Base-by-base conservation (phyloP, 768 basidiomycete species). In the Russula griseocarnosa region DNA sequence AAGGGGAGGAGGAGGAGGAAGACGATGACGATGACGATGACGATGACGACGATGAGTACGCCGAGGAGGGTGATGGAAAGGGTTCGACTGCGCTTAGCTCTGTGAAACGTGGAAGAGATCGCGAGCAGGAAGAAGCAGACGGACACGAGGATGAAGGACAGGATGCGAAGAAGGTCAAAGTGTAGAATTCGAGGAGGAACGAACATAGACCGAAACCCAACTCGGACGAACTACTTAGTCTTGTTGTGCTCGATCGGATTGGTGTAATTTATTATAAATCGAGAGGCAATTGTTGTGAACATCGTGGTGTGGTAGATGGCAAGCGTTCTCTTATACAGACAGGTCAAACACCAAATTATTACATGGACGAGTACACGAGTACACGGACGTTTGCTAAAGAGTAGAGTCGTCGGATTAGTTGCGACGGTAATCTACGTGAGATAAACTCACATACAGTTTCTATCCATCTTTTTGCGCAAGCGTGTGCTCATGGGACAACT, bases 401-500 rank as follows among this genome's bases (percentile, higher is more conserved):
- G 20, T 3, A n/a, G n/a, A n/a, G n/a, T 32, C 8, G n/a, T 47
- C 10, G 22, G 16, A 59, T 55, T 40, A 49, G 52, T 46, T 38
- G 26, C 36, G 4, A 36, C 13, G 40, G 22, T 2, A 42, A 32
- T 30, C 22, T 16, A 38, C 47, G 18, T 22, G 40, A 14, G 38
- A 50, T 34, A 24, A 22, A 36, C 47, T 50, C 53, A 64, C 63
- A 28, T 55, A 32, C 28, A 16, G 55, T n/a, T 38, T 18, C 8
- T 26, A n/a, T 20, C 26, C 4, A 20, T 28, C 16, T 24, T 9
- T 26, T 30, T 13, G 36, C 13, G 22, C 5, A n/a, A 11, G 14
- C 6, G 16, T 32, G 24, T 36, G 14, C 42, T 72, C 62, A 92
- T 6, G 90, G 88, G 22, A 87, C 88, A 6, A 90, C 63, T n/a